Conservation (phyloP, 2,329 filamentous ascomycete genomes). For the Chalaropsis thielavioides region DNA sequence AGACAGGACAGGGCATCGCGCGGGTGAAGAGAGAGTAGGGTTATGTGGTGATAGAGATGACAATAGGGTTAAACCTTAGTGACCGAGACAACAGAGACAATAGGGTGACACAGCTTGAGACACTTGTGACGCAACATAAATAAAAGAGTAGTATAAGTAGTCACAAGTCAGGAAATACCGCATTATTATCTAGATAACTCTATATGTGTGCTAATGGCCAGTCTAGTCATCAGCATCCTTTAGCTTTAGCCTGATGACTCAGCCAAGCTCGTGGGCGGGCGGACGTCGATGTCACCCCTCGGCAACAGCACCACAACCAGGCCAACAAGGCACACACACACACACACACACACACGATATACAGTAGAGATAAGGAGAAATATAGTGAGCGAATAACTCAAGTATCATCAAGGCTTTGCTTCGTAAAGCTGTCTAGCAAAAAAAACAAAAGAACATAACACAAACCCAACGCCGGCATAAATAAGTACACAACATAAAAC, state of each 20-base stretch:
- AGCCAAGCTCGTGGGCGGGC: not conserved
- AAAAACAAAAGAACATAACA: not conserved
- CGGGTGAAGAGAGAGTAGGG: not conserved
- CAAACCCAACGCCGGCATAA: not conserved
- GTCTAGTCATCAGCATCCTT: not conserved
- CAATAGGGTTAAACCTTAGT: not conserved
- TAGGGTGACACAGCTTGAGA: not conserved
- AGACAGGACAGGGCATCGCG: slow-evolving; percentile 21
- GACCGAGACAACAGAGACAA: not conserved
- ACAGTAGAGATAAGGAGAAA: not conserved
- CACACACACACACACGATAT: not conserved
- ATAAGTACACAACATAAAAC: slow-evolving; percentile 4
- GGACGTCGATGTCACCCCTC: not conserved
- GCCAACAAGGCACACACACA: no score
- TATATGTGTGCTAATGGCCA: not conserved
- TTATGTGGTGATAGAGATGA: not conserved
- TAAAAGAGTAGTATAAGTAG: no score
- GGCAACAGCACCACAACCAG: not conserved
- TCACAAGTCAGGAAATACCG: no score
- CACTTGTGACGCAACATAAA: not conserved
- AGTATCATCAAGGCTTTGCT: not conserved
- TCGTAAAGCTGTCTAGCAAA: not conserved
- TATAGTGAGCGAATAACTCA: not conserved
- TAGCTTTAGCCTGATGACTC: not conserved
- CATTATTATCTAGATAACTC: no score